Evolutionary conservation across 345 rosid species (phyloP), one percentile per base, ranked within the genome.

Genomic region (Linum lewisii): DNA sequence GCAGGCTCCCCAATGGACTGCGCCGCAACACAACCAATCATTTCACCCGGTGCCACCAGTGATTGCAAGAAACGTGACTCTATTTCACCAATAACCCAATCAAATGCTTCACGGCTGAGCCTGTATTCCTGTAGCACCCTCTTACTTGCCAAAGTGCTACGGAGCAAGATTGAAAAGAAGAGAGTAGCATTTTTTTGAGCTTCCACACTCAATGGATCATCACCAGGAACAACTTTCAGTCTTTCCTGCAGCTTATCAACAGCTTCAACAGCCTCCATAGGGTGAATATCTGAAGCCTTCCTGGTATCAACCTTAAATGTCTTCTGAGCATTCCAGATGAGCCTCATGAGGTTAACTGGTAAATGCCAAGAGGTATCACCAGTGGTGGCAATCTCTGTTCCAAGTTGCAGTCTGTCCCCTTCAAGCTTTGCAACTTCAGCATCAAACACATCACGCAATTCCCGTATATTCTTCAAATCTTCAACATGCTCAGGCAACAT

Each of bases 1-100:
- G 99, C 99, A 70, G 99, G 99, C 75, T 92, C 99, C 68, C 99
- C 99, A 72, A 92, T 92, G 21, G 97, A 92, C 67, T 92, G 99
- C 53, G 99, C 97, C 66, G 99, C 99, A 69, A 92, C 95, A 75
- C 99, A 92, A 29, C 99, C 99, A 37, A 92, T 92, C 99, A 89
- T 92, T 77, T 92, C 99, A 26, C 99, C 99, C 0, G 97, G 89
- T 63, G 99, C 97, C 32, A 92, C 99, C 24, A 86, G 60, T 21
- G 99, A 92, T 69, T 88, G 99, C 57, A 85, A 71, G 57, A 92
- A 92, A 36, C 99, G 79, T 4, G 99, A 83, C 69, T 92, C 99
- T 18, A 92, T 89, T 75, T 92, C 99, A 65, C 99, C 99, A 58
- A 89, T 77, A 59, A 92, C 88, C 99, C 99, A 92, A 67, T 92